Percentiles rank a stretch among this genome's conserved stretches.
Conservation (phyloP, 805 yeast genomes). For the Blastobotrys mokoenaii region DNA sequence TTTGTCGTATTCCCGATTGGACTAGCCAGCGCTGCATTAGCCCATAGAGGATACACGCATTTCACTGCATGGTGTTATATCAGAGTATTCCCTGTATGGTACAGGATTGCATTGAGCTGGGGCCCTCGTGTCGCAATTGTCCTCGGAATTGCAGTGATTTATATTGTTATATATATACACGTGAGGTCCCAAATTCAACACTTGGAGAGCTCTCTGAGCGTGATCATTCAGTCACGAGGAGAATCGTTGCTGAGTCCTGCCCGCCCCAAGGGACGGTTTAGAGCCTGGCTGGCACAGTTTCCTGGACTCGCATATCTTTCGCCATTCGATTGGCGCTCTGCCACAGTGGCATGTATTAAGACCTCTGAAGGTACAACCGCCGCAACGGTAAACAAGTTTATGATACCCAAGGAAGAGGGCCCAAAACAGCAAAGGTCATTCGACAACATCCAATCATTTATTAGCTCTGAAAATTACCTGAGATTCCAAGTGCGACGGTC, state of each 20-base stretch:
- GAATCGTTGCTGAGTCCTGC: neutral
- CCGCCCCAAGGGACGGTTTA: neutral
- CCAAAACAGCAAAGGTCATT: constrained; percentile 1
- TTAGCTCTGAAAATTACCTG: constrained; percentile 41
- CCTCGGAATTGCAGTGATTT: constrained; percentile 50
- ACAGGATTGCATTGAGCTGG: constrained; percentile 66
- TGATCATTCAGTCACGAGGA: constrained; percentile 1
- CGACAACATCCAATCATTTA: constrained; percentile 4
- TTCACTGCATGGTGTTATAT: constrained; percentile 69
- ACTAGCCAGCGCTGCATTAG: neutral
- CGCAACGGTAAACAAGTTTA: constrained; percentile 6
- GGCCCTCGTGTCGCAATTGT: constrained; percentile 65
- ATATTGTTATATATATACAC: constrained; percentile 60
- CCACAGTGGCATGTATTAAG: constrained; percentile 2
- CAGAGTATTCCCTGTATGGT: constrained; percentile 65
- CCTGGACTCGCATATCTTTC: constrained; percentile 10
- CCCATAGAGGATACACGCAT: constrained; percentile 38
- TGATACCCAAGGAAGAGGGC: constrained; percentile 3
- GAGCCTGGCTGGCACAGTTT: constrained; percentile 6
- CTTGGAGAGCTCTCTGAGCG: constrained; percentile 2
- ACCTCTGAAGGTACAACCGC: constrained; percentile 2
- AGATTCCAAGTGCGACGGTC: constrained; percentile 53
- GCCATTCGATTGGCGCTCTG: constrained; percentile 10
- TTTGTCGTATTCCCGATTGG: constrained; percentile 28
- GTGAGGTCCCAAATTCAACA: constrained; percentile 32